phyloP scores from a whole-genome alignment of 257 asterid genomes.

The Solanum ossicruentum region DNA sequence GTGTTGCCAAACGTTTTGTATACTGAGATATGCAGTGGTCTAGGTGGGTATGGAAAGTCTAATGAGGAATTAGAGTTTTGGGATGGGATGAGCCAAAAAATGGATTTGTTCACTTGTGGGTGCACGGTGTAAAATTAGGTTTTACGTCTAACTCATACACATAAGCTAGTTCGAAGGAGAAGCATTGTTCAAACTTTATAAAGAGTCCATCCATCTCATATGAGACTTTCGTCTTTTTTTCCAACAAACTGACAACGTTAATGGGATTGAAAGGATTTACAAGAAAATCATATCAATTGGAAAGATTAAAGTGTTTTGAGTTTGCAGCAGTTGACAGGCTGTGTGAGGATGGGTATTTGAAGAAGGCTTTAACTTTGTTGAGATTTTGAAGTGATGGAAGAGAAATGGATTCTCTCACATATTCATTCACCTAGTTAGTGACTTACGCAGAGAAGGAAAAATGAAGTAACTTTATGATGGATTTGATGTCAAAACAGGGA shows the following conservation, averaged over 20 bases:
- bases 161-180: no score
- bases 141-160: no score
- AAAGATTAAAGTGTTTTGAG: slow-evolving; percentile 26
- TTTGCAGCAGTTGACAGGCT: slow-evolving; percentile 58
- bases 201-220: no score
- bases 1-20: slow-evolving; percentile 58
- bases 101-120: slow-evolving; percentile 48
- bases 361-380: slow-evolving; percentile 38
- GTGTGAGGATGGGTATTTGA: slow-evolving; percentile 46
- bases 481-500: slow-evolving; percentile 36
- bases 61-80: slow-evolving; percentile 42
- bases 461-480: slow-evolving; percentile 50
- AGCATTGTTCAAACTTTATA: no score
- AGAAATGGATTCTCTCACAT: slow-evolving; percentile 40
- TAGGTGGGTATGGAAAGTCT: slow-evolving; percentile 56
- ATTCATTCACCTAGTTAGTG: slow-evolving; percentile 47
- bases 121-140: no score
- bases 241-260: slow-evolving; percentile 15
- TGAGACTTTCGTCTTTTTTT: no score
- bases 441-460: slow-evolving; percentile 45
- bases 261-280: slow-evolving; percentile 49
- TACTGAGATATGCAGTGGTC: slow-evolving; percentile 66
- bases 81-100: slow-evolving; percentile 38
- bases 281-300: slow-evolving; percentile 41
- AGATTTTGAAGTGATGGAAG: slow-evolving; percentile 34